phyloP scores from a whole-genome alignment of 148 eudicot genomes.

The Limonium bicolor region DNA sequence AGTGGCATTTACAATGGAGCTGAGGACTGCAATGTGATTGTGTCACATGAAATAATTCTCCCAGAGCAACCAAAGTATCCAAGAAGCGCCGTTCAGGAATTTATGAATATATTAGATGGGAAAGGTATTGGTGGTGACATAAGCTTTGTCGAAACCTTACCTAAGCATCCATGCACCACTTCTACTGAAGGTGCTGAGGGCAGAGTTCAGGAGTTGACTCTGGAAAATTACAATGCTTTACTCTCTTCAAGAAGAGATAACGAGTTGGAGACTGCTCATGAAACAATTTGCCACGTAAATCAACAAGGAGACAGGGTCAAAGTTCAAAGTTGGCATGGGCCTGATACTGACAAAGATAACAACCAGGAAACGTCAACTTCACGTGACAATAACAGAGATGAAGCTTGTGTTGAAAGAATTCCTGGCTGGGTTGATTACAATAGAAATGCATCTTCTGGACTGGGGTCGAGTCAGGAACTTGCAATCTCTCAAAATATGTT shows the following conservation, averaged over 20 bases:
- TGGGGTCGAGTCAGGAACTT: conserved; percentile 12
- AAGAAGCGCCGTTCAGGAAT: conserved; percentile 23
- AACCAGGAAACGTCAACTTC: conserved; percentile 13
- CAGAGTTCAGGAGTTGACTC: conserved; percentile 61
- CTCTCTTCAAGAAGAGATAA: conserved; percentile 20
- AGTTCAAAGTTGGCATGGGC: conserved; percentile 15
- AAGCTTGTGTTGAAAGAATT: conserved; percentile 10
- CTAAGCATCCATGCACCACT: conserved; percentile 26
- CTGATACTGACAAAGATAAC: conserved; percentile 15
- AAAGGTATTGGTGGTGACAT: conserved; percentile 18
- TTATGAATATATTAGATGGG: conserved; percentile 33
- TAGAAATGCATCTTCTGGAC: conserved; percentile 9
- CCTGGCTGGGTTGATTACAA: conserved; percentile 16
- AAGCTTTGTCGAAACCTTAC: conserved; percentile 12
- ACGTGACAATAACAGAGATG: conserved; percentile 22
- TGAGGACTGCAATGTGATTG: conserved; percentile 21
- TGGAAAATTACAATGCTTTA: conserved; percentile 21
- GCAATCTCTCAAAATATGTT: conserved; percentile 12
- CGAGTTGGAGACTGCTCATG: conserved; percentile 21
- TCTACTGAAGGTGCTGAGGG: conserved; percentile 24
- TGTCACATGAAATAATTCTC: conserved; percentile 23
- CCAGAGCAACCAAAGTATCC: conserved; percentile 23
- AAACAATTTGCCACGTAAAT: conserved; percentile 29
- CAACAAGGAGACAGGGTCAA: conserved; percentile 21
- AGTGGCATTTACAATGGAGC: conserved; percentile 12